phyloP scores from a whole-genome alignment of 2,329 filamentous ascomycete species.

The Tolypocladium endophyticum region DNA sequence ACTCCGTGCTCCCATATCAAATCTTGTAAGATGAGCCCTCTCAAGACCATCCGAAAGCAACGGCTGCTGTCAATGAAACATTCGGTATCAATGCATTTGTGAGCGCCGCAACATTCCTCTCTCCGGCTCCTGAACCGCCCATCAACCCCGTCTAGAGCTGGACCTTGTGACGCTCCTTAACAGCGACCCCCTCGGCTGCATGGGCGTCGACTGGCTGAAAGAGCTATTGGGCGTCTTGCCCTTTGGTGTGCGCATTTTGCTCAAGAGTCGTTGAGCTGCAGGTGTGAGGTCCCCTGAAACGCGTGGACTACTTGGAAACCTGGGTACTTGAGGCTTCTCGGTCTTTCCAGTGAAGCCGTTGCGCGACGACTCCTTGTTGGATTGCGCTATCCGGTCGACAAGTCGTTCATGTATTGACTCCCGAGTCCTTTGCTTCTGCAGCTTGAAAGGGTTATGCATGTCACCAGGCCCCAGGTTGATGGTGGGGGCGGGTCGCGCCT shows the following conservation, averaged over 20 bases:
- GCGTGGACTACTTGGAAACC: slow-evolving; percentile 56
- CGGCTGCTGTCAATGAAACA: not conserved
- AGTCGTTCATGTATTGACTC: slow-evolving; percentile 79
- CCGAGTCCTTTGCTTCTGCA: slow-evolving; percentile 62
- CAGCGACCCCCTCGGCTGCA: slow-evolving; percentile 27
- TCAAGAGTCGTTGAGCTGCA: slow-evolving; percentile 60
- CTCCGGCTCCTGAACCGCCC: not conserved
- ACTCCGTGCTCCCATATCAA: not conserved
- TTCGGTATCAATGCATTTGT: not conserved
- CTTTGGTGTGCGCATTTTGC: slow-evolving; percentile 42
- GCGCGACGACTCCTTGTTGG: slow-evolving; percentile 52
- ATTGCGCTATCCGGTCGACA: slow-evolving; percentile 70
- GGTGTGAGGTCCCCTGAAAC: slow-evolving; percentile 54
- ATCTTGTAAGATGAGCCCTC: no score
- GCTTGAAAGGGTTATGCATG: slow-evolving; percentile 68
- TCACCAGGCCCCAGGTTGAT: slow-evolving; percentile 50
- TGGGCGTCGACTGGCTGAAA: slow-evolving; percentile 25
- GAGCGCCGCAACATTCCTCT: not conserved
- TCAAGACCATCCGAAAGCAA: not conserved
- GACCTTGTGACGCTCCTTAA: slow-evolving; percentile 21
- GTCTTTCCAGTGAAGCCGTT: slow-evolving; percentile 50
- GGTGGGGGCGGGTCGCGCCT: slow-evolving; percentile 17
- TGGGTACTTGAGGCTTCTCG: slow-evolving; percentile 53
- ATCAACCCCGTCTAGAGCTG: slow-evolving; percentile 8
- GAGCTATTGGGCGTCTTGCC: slow-evolving; percentile 19